Evolutionary conservation across 2,329 filamentous ascomycete species (phyloP).

Genomic region (Phoma sp.): DNA sequence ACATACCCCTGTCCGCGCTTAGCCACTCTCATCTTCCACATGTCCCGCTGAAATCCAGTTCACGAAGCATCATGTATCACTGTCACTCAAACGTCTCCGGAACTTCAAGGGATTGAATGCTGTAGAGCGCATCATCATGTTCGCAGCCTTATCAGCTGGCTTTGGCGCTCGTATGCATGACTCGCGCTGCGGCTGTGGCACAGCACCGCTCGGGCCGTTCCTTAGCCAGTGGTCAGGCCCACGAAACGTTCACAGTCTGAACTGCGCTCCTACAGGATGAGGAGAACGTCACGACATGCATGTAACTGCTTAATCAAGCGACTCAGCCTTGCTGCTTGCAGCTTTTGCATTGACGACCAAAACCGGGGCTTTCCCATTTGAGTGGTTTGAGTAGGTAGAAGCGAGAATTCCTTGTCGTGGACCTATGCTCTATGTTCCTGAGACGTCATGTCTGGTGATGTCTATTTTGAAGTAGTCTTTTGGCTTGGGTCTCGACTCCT

Average conservation of each 20-base stretch:
- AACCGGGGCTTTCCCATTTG: neutral
- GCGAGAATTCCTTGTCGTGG: neutral
- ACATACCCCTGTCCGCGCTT: neutral
- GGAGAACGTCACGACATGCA: neutral
- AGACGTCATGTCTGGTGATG: too few species aligned
- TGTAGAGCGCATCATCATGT: neutral
- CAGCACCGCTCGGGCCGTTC: conserved; percentile 5
- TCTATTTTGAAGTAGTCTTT: too few species aligned
- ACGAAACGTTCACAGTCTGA: conserved; percentile 6
- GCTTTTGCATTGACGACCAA: neutral
- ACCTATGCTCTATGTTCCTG: neutral
- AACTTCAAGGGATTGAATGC: neutral
- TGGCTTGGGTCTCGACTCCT: too few species aligned
- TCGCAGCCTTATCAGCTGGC: neutral
- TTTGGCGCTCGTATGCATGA: neutral
- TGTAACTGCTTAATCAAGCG: conserved; percentile 2
- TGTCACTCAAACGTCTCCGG: neutral
- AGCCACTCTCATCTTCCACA: neutral
- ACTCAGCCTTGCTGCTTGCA: conserved; percentile 14
- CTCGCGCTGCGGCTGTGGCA: conserved; percentile 8
- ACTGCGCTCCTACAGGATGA: neutral
- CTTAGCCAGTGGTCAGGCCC: neutral
- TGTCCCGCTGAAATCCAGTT: neutral
- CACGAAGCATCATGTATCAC: neutral
- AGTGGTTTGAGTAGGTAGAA: neutral